Base-by-base conservation (phyloP, 164 flowering plant species). In the Saururus chinensis region DNA sequence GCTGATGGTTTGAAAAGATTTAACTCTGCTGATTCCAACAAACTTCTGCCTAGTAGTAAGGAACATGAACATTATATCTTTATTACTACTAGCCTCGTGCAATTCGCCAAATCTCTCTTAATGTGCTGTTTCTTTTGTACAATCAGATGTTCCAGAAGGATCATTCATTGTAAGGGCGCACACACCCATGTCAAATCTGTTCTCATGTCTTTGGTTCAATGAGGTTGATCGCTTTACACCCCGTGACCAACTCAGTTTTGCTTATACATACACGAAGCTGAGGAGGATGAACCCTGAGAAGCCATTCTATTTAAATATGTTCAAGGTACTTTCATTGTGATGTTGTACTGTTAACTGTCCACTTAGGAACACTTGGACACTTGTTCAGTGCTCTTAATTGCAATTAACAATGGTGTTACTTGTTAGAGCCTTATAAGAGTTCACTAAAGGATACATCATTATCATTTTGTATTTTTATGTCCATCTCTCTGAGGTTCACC, bases 151-250 rank as follows among this genome's bases (percentile, higher is more conserved):
- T 23, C 99, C 99, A 45, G 99, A 95, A 78, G 99, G 99, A 1
- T 95, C 96, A 59, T 79, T 95, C 67, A 95, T 95, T 66, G 80
- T 91, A 42, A 81, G 99, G 71, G 99, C 89, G 1, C 99, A 95
- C 71, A 89, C 96, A 5, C 98, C 99, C n/a, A 95, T 95, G 96
- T 88, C 97, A 66, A 95, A 95, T 65, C 71, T 95, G 75, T 95
- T 95, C 72, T 87, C 96, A 23, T 95, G 98, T 74, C 99, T 95
- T 64, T 95, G 99, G 99, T 95, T 89, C 71, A 95, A 89, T 67
- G 99, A 95, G 73, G 92, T 95, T 56, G 96, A 91, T 1, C 83
- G 98, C 30, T 95, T 95, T 71, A 95, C 99, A 40, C 87, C 98
- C 24, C 89, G 99, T 42, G 99, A 95, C 76, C 98, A 95, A 74